Evolutionary conservation across 495 filamentous ascomycete species (phyloP).

Genomic region (Margaritispora aquatica): DNA sequence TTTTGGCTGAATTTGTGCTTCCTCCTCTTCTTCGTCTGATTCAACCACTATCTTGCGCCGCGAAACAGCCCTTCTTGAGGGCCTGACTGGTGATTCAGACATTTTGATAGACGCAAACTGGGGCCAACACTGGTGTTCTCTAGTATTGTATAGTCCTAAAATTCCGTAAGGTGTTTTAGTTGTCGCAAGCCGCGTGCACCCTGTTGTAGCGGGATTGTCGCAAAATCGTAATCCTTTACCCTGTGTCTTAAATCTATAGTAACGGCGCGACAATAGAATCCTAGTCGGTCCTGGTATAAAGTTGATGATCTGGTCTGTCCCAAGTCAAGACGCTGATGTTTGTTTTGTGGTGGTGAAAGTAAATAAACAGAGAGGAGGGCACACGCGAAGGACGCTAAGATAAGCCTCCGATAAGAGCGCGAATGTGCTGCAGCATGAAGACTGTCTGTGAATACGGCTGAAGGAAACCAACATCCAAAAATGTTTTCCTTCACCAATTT

Average conservation of each 20-base stretch:
- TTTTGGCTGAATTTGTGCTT: conserved; percentile 44
- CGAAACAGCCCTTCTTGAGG: conserved; percentile 67
- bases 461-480: neutral
- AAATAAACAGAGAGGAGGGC: conserved; percentile 2
- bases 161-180: neutral
- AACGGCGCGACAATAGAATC: neutral
- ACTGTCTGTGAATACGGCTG: neutral
- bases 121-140: neutral
- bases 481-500: conserved; percentile 47
- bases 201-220: too few relatives aligned
- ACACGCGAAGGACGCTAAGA: conserved; percentile 15
- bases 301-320: neutral
- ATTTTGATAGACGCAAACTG: conserved; percentile 2
- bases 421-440: neutral
- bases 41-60: conserved; percentile 67
- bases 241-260: neutral
- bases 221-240: too few relatives aligned
- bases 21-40: conserved; percentile 63
- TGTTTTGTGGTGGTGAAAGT: conserved; percentile 5
- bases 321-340: neutral
- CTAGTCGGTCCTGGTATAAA: neutral
- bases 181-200: neutral
- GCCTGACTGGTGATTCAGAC: conserved; percentile 50
- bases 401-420: conserved; percentile 11
- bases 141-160: neutral